Evolutionary conservation across 345 rosid species (phyloP).

Genomic region (Hypericum perforatum): DNA sequence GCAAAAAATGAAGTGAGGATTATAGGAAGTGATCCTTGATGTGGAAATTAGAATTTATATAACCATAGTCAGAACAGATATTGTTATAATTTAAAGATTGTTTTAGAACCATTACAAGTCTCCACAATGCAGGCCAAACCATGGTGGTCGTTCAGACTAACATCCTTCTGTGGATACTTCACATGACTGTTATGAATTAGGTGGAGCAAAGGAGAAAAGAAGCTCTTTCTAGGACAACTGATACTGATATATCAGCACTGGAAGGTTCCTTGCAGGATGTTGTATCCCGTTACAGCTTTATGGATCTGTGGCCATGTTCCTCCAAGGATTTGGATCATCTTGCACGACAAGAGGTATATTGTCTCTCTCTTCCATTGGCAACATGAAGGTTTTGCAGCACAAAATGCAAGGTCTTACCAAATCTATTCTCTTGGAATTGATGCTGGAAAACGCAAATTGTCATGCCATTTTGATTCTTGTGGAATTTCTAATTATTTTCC

Average conservation of each 20-base stretch:
- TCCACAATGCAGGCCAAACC: no score
- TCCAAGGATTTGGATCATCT: slow-evolving; percentile 76
- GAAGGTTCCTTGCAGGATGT: slow-evolving; percentile 73
- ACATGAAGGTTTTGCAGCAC: not conserved
- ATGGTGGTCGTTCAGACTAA: no score
- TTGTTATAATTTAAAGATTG: no score
- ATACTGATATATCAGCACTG: slow-evolving; percentile 50
- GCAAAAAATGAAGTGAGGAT: no score
- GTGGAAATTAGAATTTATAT: no score
- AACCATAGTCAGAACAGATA: no score
- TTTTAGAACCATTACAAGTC: no score
- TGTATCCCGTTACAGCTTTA: slow-evolving; percentile 73
- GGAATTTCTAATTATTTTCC: no score
- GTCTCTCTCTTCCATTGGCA: not conserved
- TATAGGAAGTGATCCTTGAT: no score
- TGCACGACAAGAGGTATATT: slow-evolving; percentile 78
- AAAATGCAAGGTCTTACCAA: not conserved
- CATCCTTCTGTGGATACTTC: slow-evolving; percentile 4
- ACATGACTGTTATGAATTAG: slow-evolving; percentile 23
- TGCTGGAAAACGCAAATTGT: no score
- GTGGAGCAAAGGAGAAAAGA: slow-evolving; percentile 95
- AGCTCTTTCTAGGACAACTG: slow-evolving; percentile 62
- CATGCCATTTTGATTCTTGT: no score
- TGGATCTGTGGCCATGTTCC: slow-evolving; percentile 95
- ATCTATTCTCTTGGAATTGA: no score